Conservation (phyloP, 768 basidiomycete species). For the Lenzites betulinus region DNA sequence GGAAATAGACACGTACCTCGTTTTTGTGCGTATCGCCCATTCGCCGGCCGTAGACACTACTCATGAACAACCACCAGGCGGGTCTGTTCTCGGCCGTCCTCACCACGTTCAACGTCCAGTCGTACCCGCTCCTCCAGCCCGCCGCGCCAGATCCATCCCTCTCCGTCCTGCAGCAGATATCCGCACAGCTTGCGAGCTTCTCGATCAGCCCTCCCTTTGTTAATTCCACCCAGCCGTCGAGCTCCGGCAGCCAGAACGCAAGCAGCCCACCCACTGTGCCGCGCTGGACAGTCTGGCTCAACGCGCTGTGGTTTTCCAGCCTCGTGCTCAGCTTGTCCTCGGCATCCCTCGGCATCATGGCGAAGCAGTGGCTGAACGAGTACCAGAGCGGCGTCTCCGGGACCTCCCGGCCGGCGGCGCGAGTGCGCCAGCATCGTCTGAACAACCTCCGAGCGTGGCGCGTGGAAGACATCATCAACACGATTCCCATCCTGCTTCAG, state of each 20-base stretch:
- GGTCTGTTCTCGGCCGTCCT: not conserved
- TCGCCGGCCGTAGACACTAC: too few relatives aligned
- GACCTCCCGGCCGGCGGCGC: not conserved
- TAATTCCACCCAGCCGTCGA: not conserved
- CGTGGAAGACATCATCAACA: slow-evolving; percentile 15
- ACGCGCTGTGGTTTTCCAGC: slow-evolving; percentile 29
- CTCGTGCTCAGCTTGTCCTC: slow-evolving; percentile 27
- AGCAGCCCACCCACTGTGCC: not conserved
- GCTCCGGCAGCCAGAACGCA: not conserved
- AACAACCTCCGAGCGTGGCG: slow-evolving; percentile 19
- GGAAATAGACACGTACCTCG: not conserved
- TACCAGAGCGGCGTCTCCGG: not conserved
- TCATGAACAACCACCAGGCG: not conserved
- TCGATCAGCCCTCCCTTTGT: not conserved
- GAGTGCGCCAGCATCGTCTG: slow-evolving; percentile 18
- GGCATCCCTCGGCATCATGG: slow-evolving; percentile 29
- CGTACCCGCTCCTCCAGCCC: not conserved
- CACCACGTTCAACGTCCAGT: not conserved
- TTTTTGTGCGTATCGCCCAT: not conserved
- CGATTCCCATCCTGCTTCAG: slow-evolving; percentile 23
- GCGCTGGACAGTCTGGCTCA: slow-evolving; percentile 15
- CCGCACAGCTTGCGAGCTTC: not conserved
- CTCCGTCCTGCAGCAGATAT: not conserved
- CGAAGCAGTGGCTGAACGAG: slow-evolving; percentile 32
- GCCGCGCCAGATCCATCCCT: not conserved